Evolutionary conservation across 2,329 filamentous ascomycete species (phyloP), one percentile per base, ranked within the genome.

Genomic region (Pestalotiopsis sp.): DNA sequence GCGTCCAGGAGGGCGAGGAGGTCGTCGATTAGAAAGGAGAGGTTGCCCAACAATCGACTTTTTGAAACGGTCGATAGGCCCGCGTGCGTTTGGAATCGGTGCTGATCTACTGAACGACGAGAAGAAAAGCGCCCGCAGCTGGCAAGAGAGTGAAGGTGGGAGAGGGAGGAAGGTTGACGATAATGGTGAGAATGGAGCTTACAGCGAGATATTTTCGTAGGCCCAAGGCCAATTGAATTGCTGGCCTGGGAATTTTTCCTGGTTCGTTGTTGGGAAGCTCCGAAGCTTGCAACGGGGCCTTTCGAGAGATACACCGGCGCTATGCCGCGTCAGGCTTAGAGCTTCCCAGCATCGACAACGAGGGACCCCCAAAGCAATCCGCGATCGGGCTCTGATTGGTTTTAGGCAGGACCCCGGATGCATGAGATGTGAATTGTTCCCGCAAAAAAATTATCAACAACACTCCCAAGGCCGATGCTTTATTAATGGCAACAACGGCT

Each of bases 321-420:
- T 65, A 49, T 20, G 62, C 62, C 62, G 9, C 20, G 11, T 49
- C 20, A 6, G 59, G 59, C 25, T 62, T 62, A 62, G 59, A 62
- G 59, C 59, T 62, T 62, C 31, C 59, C 59, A 59, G 38, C 62
- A 65, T 20, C 49, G 25, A 23, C 65, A n/a, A 38, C 38, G 61
- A 41, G 27, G 52, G 25, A 72, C 72, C 74, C 72, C 74, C 75
- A 73, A 77, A 76, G 73, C 73, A 69, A 72, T 77, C 74, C 74
- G 74, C 74, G 76, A 75, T 76, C 69, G 39, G 41, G 41, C 39
- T 68, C 62, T 76, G 72, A 77, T 77, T 78, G 76, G 76, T 45
- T 36, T 68, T 60, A 67, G 70, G 27, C 41, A 49, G 41, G 23
- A 36, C 36, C 31, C 45, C 45, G 45, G 45, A 52, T n/a, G 20